Percentiles rank a stretch among this genome's conserved stretches.
Evolutionary conservation across 1,139 yeast species (phyloP).

Genomic region (Kazachstania sp.): DNA sequence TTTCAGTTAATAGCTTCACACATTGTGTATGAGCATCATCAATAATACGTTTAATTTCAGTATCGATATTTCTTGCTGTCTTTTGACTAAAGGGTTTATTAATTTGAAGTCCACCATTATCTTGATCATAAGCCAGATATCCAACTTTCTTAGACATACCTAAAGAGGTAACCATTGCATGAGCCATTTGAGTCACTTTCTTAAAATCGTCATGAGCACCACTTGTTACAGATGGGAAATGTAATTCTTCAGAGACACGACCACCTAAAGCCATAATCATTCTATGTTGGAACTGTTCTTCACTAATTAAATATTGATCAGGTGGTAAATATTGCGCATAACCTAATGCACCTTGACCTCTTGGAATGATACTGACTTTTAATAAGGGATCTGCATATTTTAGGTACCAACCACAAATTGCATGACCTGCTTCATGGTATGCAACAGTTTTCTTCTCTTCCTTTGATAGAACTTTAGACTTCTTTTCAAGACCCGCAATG

Average conservation of each 20-base stretch:
- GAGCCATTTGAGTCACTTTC: constrained; percentile 92
- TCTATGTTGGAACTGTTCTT: constrained; percentile 72
- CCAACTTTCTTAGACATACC: constrained; percentile 91
- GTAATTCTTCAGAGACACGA: constrained; percentile 87
- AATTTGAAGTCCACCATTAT: constrained; percentile 41
- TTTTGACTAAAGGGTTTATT: constrained; percentile 89
- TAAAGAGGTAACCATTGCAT: constrained; percentile 79
- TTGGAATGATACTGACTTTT: constrained; percentile 91
- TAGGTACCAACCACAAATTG: constrained; percentile 94
- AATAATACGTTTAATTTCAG: constrained; percentile 75
- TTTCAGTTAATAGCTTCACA: constrained; percentile 56
- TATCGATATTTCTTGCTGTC: constrained; percentile 72
- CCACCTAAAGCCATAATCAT: constrained; percentile 98
- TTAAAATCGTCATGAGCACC: constrained; percentile 97
- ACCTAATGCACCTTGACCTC: constrained; percentile 96
- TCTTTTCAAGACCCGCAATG: constrained; percentile 91
- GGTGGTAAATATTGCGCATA: constrained; percentile 96
- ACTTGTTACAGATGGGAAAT: constrained; percentile 81
- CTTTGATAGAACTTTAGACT: constrained; percentile 69
- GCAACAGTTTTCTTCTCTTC: constrained; percentile 89
- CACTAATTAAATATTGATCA: constrained; percentile 74
- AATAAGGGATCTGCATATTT: constrained; percentile 84
- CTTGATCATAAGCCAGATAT: constrained; percentile 65
- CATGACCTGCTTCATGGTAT: constrained; percentile 98
- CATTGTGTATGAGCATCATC: constrained; percentile 70